Percentiles rank a stretch among this genome's conserved stretches.
These are phyloP conservation scores for Zymoseptoria tritici DNA, from an alignment of 2,329 filamentous ascomycete genomes.

Conservation along the genomic window DNA sequence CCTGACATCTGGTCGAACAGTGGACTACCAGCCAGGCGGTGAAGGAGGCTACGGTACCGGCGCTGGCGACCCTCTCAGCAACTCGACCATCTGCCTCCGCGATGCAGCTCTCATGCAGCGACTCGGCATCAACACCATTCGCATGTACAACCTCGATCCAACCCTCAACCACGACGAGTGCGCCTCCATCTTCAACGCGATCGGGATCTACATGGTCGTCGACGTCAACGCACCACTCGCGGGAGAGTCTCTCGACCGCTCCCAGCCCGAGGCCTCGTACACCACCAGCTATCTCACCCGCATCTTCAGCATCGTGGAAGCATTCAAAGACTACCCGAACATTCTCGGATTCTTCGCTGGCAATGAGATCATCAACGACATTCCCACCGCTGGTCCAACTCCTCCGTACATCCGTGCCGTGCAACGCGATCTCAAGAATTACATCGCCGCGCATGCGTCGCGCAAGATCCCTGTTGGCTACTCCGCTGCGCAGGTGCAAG, in stretches of 20 bases:
- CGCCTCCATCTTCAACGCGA: conserved; percentile 57
- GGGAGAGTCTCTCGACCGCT: conserved; percentile 50
- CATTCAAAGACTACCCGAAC: conserved; percentile 60
- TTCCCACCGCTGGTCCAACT: conserved; percentile 42
- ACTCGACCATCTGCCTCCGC: conserved; percentile 51
- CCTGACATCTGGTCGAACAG: conserved; percentile 17
- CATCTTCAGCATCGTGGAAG: conserved; percentile 57
- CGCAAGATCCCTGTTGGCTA: conserved; percentile 60
- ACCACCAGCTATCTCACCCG: conserved; percentile 48
- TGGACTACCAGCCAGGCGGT: conserved; percentile 59
- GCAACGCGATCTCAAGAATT: conserved; percentile 60
- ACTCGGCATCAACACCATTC: conserved; percentile 58
- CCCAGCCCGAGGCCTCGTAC: conserved; percentile 49
- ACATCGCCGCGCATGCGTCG: conserved; percentile 52
- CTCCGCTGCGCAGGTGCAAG: conserved; percentile 66
- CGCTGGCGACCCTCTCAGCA: conserved; percentile 49
- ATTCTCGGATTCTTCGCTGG: conserved; percentile 59
- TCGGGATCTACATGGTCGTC: conserved; percentile 59
- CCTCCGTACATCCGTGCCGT: conserved; percentile 56
- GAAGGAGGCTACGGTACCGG: conserved; percentile 49
- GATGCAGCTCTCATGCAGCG: conserved; percentile 58
- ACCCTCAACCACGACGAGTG: conserved; percentile 54
- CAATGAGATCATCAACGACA: conserved; percentile 62
- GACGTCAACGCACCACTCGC: conserved; percentile 57
- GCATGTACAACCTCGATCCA: conserved; percentile 57